Base-by-base conservation (phyloP, 1,284 basidiomycete species). In the Trametes versicolor region DNA sequence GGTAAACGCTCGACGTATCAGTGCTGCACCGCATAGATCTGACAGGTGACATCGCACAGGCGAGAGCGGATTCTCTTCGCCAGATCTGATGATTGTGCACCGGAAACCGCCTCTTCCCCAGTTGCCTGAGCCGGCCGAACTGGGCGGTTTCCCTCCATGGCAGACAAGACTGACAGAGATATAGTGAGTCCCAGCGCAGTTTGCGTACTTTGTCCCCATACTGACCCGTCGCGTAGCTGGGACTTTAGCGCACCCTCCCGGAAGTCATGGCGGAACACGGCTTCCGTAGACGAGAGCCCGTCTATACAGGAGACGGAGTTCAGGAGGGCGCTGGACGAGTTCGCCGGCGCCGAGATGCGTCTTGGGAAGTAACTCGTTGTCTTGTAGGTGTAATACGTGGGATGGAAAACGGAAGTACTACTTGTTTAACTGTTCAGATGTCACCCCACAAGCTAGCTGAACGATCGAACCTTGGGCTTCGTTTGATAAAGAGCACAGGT, bases 121-220 rank as follows among this genome's bases (percentile, higher is more conserved):
- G 49, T 75, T 78, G 57, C 76, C 73, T 53, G 72, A 79, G 32
- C 85, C 89, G 1, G 75, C 89, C 56, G 90, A 93, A 73, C 78
- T 93, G 13, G 78, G 90, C 68, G 89, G 88, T 2, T 93, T 90
- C 68, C 92, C 92, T 27, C 92, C 92, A 27, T 94, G 92, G 92
- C 91, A 93, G 67, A 84, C 88, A 12, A 81, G 87, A 62, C 78
- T 94, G 54, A 91, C 90, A 48, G 92, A 94, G 76, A 87, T 94
- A 66, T 83, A 87, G 92, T 93, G 72, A 79, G 90, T 76, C 2
- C 23, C 10, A n/a, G 2, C 19, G 2, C 53, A 29, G 52, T 29
- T n/a, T 17, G 2, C 17, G 2, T 1, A 12, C 7, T 7, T 8
- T 32, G n/a, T 45, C 13, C 13, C 4, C 7, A 19, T 47, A 29